These are phyloP conservation scores for Epichloe sibirici DNA, from an alignment of 2,329 filamentous ascomycete genomes.

Conservation along the genomic window DNA sequence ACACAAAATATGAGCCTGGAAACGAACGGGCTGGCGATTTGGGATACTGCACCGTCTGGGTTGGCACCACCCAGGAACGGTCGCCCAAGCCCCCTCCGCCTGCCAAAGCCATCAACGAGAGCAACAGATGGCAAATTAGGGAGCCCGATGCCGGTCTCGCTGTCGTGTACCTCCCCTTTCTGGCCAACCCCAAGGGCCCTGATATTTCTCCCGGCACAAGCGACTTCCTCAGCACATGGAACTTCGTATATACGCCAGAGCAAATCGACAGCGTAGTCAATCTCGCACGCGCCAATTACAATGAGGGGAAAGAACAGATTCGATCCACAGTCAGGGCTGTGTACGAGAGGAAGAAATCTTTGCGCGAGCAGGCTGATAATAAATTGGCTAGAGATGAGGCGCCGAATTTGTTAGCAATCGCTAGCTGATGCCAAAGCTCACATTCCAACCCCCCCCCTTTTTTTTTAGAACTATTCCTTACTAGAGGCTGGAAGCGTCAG, in stretches of 20 bases:
- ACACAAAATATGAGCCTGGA: slow-evolving; percentile 28
- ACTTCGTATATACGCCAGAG: slow-evolving; percentile 87
- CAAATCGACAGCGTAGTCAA: slow-evolving; percentile 77
- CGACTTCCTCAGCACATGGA: slow-evolving; percentile 93
- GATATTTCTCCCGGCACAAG: slow-evolving; percentile 72
- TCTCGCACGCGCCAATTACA: slow-evolving; percentile 76
- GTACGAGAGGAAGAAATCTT: slow-evolving; percentile 78
- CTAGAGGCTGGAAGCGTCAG: no score
- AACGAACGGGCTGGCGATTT: slow-evolving; percentile 47
- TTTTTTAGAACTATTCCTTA: not conserved
- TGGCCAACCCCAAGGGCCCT: slow-evolving; percentile 67
- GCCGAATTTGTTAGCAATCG: slow-evolving; percentile 3
- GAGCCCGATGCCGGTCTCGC: slow-evolving; percentile 72
- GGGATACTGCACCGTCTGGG: slow-evolving; percentile 90
- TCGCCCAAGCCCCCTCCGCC: slow-evolving; percentile 39
- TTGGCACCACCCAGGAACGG: slow-evolving; percentile 70
- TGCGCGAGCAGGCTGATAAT: slow-evolving; percentile 42
- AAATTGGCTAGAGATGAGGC: slow-evolving; percentile 21
- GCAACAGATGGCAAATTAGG: slow-evolving; percentile 54
- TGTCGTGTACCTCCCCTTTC: slow-evolving; percentile 80
- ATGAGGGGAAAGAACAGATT: slow-evolving; percentile 68
- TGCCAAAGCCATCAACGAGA: slow-evolving; percentile 44
- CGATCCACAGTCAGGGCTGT: slow-evolving; percentile 71
- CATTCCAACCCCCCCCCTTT: not conserved
- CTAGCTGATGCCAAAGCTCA: not conserved